Evolutionary conservation across 2,329 filamentous ascomycete genomes (phyloP).

Genomic region (Penicillium occitanis): DNA sequence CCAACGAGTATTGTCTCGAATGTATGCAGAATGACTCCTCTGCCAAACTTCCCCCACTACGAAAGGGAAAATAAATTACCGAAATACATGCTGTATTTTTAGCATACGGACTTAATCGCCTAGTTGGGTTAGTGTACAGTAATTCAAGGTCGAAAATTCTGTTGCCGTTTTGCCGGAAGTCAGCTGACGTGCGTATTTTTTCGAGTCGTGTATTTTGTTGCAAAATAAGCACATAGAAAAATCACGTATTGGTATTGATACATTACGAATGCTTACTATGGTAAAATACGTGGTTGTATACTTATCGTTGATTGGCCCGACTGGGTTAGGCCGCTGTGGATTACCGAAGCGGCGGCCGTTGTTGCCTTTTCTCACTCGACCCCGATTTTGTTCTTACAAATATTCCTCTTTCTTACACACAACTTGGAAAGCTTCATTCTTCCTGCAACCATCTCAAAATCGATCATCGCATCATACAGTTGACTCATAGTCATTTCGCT

Average conservation of each 20-base stretch:
- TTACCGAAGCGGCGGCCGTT: conserved; percentile 1
- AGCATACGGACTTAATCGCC: neutral
- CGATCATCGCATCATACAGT: neutral
- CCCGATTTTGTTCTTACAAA: conserved; percentile 7
- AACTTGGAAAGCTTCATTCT: neutral
- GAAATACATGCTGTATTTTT: neutral
- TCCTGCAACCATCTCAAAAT: neutral
- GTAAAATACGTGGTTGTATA: conserved; percentile 5
- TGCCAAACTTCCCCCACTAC: neutral
- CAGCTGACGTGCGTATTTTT: conserved; percentile 1
- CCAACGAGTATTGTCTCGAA: neutral
- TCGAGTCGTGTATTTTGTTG: neutral
- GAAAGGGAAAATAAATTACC: neutral
- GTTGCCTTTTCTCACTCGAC: conserved; percentile 7
- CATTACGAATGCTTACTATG: neutral
- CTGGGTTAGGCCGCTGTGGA: conserved; percentile 7
- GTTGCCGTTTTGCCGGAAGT: conserved; percentile 3
- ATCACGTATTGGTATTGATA: neutral
- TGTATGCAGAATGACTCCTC: neutral
- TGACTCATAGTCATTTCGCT: conserved; percentile 6
- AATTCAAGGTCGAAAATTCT: neutral
- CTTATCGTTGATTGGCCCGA: neutral
- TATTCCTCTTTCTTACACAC: neutral
- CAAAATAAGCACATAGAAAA: neutral
- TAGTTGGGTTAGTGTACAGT: neutral